Evolutionary conservation across 2,329 filamentous ascomycete species (phyloP), one percentile per base, ranked within the genome.

Genomic region (Verticillium zaregamsianum): DNA sequence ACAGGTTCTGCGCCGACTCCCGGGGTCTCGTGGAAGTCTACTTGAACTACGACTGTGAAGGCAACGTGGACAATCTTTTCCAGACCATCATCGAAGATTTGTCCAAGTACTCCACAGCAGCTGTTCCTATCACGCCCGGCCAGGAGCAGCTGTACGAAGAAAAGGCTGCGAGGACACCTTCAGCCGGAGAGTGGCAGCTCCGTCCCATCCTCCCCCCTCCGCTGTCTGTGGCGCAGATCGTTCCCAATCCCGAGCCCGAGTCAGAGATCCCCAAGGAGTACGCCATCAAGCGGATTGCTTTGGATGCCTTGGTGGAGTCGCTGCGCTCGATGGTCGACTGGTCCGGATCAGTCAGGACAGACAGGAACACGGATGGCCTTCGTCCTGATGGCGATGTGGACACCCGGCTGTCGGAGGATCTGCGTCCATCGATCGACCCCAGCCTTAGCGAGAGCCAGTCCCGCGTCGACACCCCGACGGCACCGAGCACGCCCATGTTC

Each of bases 31-130:
- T 99, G 17, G 95, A 99, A 75, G 90, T 93, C 15, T 99, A 99
- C 75, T 85, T 99, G 65, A 99, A 99, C 75, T 99, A 99, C 72
- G 95, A 99, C 73, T 99, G 95, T 77, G 96, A 98, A 71, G 86
- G 94, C 63, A 93, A 92, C 49, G 86, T 98, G 63, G 94, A 98
- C 77, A 99, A 99, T 75, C 95, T 98, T 75, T 99, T 96, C 74
- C 95, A 99, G 76, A 90, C 86, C 23, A 89, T 98, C 60, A 93
- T 99, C 58, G 96, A 99, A 73, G 93, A 98, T 74, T 80, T 99
- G 20, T 95, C 94, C 35, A 90, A 90, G 68, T 90, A 97, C 68
- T 91, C 93, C 2, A 95, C 90, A 59, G 84, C 88, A 11, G 89
- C 93, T 1, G 88, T 97, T 5, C 74, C 87, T 11, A 86, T 97